phyloP scores from a whole-genome alignment of 1,139 yeast genomes.

The Suhomyces bolitotheri region DNA sequence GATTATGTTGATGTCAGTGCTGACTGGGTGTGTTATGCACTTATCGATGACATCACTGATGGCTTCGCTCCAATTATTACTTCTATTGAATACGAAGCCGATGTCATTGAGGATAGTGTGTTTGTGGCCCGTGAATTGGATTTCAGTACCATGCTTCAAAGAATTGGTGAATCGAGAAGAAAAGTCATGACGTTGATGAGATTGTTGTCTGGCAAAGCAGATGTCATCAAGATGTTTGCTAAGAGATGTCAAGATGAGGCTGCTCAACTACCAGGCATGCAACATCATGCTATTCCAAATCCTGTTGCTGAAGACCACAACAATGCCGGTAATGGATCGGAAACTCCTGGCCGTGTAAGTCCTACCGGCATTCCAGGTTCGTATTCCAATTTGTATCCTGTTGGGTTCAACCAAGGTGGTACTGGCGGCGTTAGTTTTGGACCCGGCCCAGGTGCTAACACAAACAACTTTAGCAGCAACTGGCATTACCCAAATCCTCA shows the following conservation, averaged over 20 bases:
- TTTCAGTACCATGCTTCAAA: conserved; percentile 69
- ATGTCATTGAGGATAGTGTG: conserved; percentile 80
- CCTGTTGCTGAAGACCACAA: too few relatives aligned
- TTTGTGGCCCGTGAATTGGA: conserved; percentile 47
- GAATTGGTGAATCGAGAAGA: conserved; percentile 86
- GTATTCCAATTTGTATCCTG: conserved; percentile 10
- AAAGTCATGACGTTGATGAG: conserved; percentile 93
- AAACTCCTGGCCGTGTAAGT: conserved; percentile 10
- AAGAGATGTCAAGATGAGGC: conserved; percentile 84
- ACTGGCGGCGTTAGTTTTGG: conserved; percentile 25
- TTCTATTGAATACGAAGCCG: conserved; percentile 86
- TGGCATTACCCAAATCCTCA: conserved; percentile 13
- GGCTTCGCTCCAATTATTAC: conserved; percentile 90
- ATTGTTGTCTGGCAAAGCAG: conserved; percentile 89
- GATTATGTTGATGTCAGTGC: conserved; percentile 86
- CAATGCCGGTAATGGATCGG: neutral
- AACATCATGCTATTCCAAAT: conserved; percentile 2
- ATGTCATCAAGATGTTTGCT: conserved; percentile 95
- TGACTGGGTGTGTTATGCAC: conserved; percentile 93
- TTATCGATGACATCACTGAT: conserved; percentile 92
- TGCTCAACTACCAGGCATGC: conserved; percentile 12
- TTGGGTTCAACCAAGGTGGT: conserved; percentile 17
- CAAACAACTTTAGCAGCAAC: conserved; percentile 16
- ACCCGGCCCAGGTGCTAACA: conserved; percentile 23
- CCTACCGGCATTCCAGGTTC: conserved; percentile 8